Evolutionary conservation across 2,329 filamentous ascomycete genomes (phyloP), one percentile per base, ranked within the genome.

Genomic region (Fusarium circinatum): DNA sequence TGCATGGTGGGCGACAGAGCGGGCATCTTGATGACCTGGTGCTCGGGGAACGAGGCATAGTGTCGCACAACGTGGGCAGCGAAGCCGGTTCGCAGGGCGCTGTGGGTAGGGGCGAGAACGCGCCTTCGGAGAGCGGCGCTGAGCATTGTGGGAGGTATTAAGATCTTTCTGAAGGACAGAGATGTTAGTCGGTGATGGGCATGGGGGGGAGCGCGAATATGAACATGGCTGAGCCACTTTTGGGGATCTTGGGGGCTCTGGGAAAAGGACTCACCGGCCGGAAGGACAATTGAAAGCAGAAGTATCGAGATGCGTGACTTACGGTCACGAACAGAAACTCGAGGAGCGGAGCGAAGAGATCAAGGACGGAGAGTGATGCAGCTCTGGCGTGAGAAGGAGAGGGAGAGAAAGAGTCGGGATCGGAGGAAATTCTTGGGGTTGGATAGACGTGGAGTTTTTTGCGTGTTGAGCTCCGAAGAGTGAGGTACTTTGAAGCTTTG

Each of bases 1-100:
- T 94, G 95, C 96, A 99, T 99, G 78, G 96, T 99, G 62, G 96
- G 96, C 73, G 96, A 99, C 80, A 99, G 89, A 67, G 96, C 96
- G 76, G 96, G 96, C 96, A 99, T 99, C 88, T 91, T 96, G 87
- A 99, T 92, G 84, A 99, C 88, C 78, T 93, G 96, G 87, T 99
- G 96, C 78, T 95, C 91, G 77, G 96, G 97, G 87, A 94, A 98
- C 56, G 96, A 97, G 78, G 89, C 96, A 87, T 89, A 90, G 84
- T 86, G 89, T 86, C 90, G 87, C 84, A 89, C 86, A 72, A 91
- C 85, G 79, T 86, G 87, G 75, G 86, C 86, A 62, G 85, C 81
- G 78, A 87, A 84, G 77, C 86, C 86, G 75, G 84, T 84, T 80
- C 87, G 85, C 80, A 88, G 83, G 78, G 86, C 82, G 77, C 84